Conservation (phyloP, 2,329 filamentous ascomycete species). For the Pezicula radicicola region DNA sequence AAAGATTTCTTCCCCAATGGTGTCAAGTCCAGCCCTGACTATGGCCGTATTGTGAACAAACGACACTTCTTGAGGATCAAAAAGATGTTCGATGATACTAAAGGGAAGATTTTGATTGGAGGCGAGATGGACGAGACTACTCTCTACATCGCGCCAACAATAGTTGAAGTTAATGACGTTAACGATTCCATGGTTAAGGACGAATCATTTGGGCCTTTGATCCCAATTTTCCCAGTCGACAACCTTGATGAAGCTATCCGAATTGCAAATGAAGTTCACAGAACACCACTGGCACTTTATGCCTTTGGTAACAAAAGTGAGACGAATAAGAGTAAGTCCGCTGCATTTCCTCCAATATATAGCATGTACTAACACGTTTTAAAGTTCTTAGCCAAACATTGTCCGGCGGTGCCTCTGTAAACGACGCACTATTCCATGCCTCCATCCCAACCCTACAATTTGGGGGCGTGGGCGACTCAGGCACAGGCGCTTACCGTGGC, state of each 20-base stretch:
- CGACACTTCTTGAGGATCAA: constrained; percentile 79
- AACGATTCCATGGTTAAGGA: constrained; percentile 77
- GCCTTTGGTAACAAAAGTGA: constrained; percentile 81
- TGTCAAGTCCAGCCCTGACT: constrained; percentile 73
- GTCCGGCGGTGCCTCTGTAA: constrained; percentile 66
- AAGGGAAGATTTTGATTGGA: constrained; percentile 83
- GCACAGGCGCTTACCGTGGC: constrained; percentile 74
- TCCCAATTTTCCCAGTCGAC: constrained; percentile 75
- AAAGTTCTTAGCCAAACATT: constrained; percentile 59
- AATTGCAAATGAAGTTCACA: constrained; percentile 76
- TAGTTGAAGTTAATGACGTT: constrained; percentile 75
- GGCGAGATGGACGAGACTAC: constrained; percentile 77
- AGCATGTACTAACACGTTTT: constrained; percentile 5
- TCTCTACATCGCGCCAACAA: constrained; percentile 86
- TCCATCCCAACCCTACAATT: constrained; percentile 71
- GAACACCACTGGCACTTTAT: constrained; percentile 80
- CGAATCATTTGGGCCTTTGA: constrained; percentile 92
- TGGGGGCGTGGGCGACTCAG: constrained; percentile 79
- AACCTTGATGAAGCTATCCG: constrained; percentile 82
- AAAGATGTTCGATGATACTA: constrained; percentile 81
- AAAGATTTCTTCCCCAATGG: constrained; percentile 83
- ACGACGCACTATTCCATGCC: constrained; percentile 67
- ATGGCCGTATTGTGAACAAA: constrained; percentile 76
- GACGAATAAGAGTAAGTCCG: constrained; percentile 62
- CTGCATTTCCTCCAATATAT: background rate